A percentile compares a stretch with the other conserved stretches of the same genome.
phyloP scores from a whole-genome alignment of 305 asterid species.

The Solanum hybrid region DNA sequence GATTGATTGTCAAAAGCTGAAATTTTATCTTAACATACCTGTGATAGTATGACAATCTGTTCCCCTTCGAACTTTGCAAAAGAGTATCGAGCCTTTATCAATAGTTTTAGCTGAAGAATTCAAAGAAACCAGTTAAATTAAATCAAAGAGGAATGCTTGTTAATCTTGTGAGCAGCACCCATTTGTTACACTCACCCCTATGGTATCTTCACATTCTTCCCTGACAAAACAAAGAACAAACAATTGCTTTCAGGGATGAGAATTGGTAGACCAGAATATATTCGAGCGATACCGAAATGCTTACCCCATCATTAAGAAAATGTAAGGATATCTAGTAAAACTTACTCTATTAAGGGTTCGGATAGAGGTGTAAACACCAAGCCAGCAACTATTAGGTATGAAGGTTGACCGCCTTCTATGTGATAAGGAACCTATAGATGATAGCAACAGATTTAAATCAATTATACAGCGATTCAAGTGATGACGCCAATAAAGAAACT shows the following conservation, averaged over 20 bases:
- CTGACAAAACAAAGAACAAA: conserved; percentile 36
- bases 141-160: conserved; percentile 8
- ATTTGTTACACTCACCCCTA: conserved; percentile 54
- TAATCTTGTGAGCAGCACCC: background rate
- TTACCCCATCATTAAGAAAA: background rate
- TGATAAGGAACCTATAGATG: conserved; percentile 82
- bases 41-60: conserved; percentile 81
- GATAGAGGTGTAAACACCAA: conserved; percentile 98
- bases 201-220: conserved; percentile 88
- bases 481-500: background rate
- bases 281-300: background rate
- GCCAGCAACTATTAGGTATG: conserved; percentile 89
- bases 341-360: conserved; percentile 86
- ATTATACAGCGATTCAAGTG: conserved; percentile 6
- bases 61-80: conserved; percentile 61
- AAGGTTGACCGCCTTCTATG: conserved; percentile 90
- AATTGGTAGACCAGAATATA: conserved; percentile 4
- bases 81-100: conserved; percentile 60
- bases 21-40: conserved; percentile 32
- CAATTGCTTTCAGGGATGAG: conserved; percentile 6
- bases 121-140: conserved; percentile 8
- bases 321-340: conserved; percentile 6
- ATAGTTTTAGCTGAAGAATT: conserved; percentile 51
- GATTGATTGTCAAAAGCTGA: background rate
- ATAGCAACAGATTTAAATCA: conserved; percentile 9